Evolutionary conservation across 257 asterid genomes (phyloP).

Genomic region (Rubia yunnanensis): DNA sequence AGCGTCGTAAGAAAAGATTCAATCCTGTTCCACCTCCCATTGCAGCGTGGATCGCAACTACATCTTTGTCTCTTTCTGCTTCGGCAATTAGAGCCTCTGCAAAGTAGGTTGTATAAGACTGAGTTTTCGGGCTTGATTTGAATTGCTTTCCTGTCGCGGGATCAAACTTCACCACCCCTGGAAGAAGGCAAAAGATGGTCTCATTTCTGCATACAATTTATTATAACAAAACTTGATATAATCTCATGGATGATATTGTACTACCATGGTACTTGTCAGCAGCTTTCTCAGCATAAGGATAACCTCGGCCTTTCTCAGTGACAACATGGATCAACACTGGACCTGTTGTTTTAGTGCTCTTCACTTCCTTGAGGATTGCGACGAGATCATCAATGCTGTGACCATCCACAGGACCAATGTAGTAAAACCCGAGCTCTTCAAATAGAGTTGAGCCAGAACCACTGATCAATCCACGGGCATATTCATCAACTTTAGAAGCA

Average conservation of each 20-base stretch:
- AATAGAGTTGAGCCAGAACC: conserved; percentile 86
- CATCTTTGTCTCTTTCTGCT: conserved; percentile 79
- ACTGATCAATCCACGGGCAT: conserved; percentile 93
- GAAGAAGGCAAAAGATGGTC: conserved; percentile 1
- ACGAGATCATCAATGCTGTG: conserved; percentile 78
- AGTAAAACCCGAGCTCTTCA: conserved; percentile 93
- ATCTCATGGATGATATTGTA: conserved; percentile 2
- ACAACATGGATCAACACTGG: conserved; percentile 89
- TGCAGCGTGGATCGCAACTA: conserved; percentile 92
- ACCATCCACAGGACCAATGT: conserved; percentile 95
- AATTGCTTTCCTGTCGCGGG: conserved; percentile 92
- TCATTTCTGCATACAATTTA: neutral
- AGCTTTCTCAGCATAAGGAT: conserved; percentile 91
- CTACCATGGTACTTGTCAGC: conserved; percentile 91
- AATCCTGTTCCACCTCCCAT: conserved; percentile 98
- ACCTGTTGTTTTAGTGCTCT: conserved; percentile 75
- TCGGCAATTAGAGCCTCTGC: conserved; percentile 92
- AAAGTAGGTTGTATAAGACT: conserved; percentile 83
- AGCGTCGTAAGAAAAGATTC: conserved; percentile 82
- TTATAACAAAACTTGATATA: neutral
- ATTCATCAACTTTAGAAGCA: conserved; percentile 94
- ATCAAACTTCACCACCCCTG: conserved; percentile 87
- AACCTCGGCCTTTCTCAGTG: conserved; percentile 95
- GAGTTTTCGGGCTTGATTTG: conserved; percentile 64
- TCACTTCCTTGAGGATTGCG: conserved; percentile 79